Percentiles rank a stretch among this genome's conserved stretches.
phyloP scores from a whole-genome alignment of 306 rosid genomes.

The Vigna unguiculata region DNA sequence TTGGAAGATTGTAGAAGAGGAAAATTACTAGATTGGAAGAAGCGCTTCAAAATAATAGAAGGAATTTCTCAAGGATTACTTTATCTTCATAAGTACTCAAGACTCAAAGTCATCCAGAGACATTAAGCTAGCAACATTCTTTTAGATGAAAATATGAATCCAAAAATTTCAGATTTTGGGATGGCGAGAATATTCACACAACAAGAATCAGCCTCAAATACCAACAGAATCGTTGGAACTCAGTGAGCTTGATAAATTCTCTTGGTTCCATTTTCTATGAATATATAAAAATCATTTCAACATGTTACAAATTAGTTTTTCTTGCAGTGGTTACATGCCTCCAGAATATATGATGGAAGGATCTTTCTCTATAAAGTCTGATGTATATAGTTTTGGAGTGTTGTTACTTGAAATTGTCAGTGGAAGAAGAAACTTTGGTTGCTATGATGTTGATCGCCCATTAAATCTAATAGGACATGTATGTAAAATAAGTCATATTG shows the following conservation, averaged over 20 bases:
- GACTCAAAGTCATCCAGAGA: neutral
- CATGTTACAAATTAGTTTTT: neutral
- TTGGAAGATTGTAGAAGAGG: neutral
- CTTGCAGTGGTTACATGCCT: neutral
- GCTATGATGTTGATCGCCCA: neutral
- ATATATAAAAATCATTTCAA: neutral
- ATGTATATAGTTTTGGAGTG: neutral
- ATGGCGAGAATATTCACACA: constrained; percentile 2
- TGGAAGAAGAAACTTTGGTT: constrained; percentile 29
- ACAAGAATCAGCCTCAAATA: neutral
- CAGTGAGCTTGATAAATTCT: constrained; percentile 21
- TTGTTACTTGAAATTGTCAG: neutral
- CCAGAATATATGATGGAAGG: neutral
- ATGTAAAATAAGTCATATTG: neutral
- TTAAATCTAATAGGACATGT: constrained; percentile 43
- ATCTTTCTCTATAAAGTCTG: neutral
- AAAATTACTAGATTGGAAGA: neutral
- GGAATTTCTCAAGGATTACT: neutral
- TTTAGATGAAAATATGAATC: neutral
- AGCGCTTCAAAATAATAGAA: neutral
- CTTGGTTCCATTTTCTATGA: neutral
- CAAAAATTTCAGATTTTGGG: neutral
- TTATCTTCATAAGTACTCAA: neutral
- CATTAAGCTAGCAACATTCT: neutral
- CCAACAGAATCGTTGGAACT: constrained; percentile 38